A percentile compares a stretch with the other conserved stretches of the same genome.
Conservation (phyloP, 2,329 filamentous ascomycete species). For the Hymenoscyphus fraxineus region DNA sequence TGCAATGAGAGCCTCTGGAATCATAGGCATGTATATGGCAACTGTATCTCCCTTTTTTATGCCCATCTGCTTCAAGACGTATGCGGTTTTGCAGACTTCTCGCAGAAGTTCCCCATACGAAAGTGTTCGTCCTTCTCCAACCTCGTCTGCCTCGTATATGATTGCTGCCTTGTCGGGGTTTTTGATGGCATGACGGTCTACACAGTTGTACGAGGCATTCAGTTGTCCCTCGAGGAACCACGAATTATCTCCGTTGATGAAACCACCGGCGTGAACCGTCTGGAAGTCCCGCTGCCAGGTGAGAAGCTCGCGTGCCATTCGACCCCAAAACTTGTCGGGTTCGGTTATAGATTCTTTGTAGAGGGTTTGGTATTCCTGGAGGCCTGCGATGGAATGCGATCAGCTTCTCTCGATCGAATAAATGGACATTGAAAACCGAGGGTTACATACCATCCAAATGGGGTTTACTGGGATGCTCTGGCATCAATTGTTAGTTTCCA, state of each 20-base stretch:
- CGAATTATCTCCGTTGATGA: slow-evolving; percentile 76
- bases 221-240: slow-evolving; percentile 94
- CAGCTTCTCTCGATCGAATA: neutral
- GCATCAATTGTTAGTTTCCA: slow-evolving; percentile 11
- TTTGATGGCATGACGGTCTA: slow-evolving; percentile 94
- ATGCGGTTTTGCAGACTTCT: slow-evolving; percentile 83
- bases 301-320: slow-evolving; percentile 80
- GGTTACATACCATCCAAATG: slow-evolving; percentile 52
- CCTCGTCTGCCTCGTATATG: slow-evolving; percentile 97
- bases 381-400: slow-evolving; percentile 39
- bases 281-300: slow-evolving; percentile 90
- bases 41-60: slow-evolving; percentile 97
- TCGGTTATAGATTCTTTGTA: slow-evolving; percentile 85
- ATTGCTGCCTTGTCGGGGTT: slow-evolving; percentile 91
- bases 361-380: slow-evolving; percentile 64
- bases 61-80: slow-evolving; percentile 89
- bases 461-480: slow-evolving; percentile 68
- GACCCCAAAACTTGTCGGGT: slow-evolving; percentile 86
- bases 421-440: neutral
- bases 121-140: slow-evolving; percentile 78
- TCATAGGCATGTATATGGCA: slow-evolving; percentile 97
- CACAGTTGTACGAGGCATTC: slow-evolving; percentile 96
- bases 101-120: slow-evolving; percentile 91
- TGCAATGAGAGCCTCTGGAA: slow-evolving; percentile 88
- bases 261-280: slow-evolving; percentile 75